phyloP scores from a whole-genome alignment of 2,329 filamentous ascomycete species.

The Volutella citrinella region DNA sequence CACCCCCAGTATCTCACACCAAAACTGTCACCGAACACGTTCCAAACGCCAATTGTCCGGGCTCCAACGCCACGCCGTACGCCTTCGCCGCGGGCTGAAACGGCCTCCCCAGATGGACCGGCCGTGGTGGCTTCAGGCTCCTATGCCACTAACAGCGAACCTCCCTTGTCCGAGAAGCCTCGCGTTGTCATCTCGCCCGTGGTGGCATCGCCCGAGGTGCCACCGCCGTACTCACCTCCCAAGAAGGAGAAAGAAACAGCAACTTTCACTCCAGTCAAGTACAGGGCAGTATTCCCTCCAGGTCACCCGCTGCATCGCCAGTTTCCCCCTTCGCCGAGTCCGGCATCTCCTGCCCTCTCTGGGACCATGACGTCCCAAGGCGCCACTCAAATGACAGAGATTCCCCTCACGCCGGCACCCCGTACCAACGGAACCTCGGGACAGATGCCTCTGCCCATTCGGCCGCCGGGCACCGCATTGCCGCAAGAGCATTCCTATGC shows the following conservation, averaged over 20 bases:
- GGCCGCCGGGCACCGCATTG: slow-evolving; percentile 44
- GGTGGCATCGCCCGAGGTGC: slow-evolving; percentile 37
- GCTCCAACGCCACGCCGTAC: slow-evolving; percentile 34
- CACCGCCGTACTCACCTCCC: slow-evolving; percentile 56
- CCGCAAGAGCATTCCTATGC: slow-evolving; percentile 42
- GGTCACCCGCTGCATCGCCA: slow-evolving; percentile 44
- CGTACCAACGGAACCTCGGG: slow-evolving; percentile 13
- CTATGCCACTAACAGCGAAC: slow-evolving; percentile 12
- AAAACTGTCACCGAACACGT: slow-evolving; percentile 12
- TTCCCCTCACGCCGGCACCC: slow-evolving; percentile 49
- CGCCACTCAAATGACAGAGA: slow-evolving; percentile 57
- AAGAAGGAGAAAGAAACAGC: slow-evolving; percentile 32
- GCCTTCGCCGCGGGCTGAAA: slow-evolving; percentile 26
- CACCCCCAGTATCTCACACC: slow-evolving; percentile 15
- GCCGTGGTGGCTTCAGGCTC: slow-evolving; percentile 19
- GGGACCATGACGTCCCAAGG: slow-evolving; percentile 61
- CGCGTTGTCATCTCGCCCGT: slow-evolving; percentile 38
- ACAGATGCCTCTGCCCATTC: slow-evolving; percentile 37
- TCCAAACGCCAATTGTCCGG: slow-evolving; percentile 34
- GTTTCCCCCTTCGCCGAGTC: slow-evolving; percentile 57
- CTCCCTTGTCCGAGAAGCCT: slow-evolving; percentile 34
- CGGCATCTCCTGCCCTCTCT: slow-evolving; percentile 60
- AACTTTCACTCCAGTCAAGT: slow-evolving; percentile 46
- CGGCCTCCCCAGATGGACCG: slow-evolving; percentile 8
- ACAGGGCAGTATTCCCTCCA: slow-evolving; percentile 58